Evolutionary conservation across 345 rosid species (phyloP).

Genomic region (Litchi chinensis): DNA sequence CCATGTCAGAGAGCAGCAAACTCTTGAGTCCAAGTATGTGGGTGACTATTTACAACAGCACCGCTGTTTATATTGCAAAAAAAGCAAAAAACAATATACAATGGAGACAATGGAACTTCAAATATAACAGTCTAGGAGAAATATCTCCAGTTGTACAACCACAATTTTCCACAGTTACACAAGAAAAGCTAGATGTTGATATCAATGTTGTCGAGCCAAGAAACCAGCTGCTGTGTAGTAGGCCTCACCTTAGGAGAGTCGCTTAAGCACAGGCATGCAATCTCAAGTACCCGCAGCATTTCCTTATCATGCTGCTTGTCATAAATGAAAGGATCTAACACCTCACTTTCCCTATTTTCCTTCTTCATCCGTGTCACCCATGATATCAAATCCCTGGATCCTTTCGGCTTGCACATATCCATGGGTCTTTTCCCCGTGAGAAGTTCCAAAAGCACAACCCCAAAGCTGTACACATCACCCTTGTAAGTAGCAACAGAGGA

Average conservation of each 20-base stretch:
- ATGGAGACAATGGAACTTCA: neutral
- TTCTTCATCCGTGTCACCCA: slow-evolving; percentile 69
- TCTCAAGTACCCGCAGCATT: slow-evolving; percentile 58
- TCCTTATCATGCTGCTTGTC: slow-evolving; percentile 64
- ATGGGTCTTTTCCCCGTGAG: slow-evolving; percentile 81
- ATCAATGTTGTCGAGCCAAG: slow-evolving; percentile 57
- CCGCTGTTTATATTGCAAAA: slow-evolving; percentile 2
- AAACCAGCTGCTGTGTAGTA: slow-evolving; percentile 60
- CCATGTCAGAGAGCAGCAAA: slow-evolving; percentile 17
- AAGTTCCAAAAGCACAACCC: slow-evolving; percentile 91
- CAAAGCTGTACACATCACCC: slow-evolving; percentile 88
- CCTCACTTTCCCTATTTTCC: slow-evolving; percentile 65
- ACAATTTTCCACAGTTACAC: slow-evolving; percentile 5
- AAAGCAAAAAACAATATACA: neutral
- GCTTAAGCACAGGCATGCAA: slow-evolving; percentile 69
- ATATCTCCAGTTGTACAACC: slow-evolving; percentile 17
- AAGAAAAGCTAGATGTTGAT: slow-evolving; percentile 23
- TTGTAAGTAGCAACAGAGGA: slow-evolving; percentile 82
- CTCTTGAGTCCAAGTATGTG: slow-evolving; percentile 7
- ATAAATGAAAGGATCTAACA: slow-evolving; percentile 60
- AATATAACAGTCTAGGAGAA: neutral
- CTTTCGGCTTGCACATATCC: slow-evolving; percentile 81
- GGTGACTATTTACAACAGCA: slow-evolving; percentile 34
- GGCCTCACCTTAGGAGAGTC: slow-evolving; percentile 72
- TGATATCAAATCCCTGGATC: slow-evolving; percentile 65